A percentile compares a stretch with the other conserved stretches of the same genome.
Evolutionary conservation across 179 eudicot species (phyloP).

Genomic region (Spinacia oleracea): DNA sequence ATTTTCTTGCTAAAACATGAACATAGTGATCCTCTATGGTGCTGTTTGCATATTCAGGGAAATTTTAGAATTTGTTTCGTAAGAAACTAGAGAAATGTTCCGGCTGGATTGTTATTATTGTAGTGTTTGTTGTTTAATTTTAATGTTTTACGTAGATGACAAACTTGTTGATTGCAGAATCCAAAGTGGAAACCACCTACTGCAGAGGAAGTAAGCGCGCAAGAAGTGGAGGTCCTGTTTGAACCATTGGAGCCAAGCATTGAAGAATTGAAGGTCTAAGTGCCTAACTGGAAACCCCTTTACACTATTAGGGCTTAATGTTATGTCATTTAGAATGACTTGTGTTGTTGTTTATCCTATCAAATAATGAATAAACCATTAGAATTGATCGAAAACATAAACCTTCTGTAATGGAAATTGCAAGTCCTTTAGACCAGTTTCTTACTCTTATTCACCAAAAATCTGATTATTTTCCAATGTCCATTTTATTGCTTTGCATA

Average conservation of each 20-base stretch:
- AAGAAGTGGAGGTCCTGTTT: constrained; percentile 70
- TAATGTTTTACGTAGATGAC: not conserved
- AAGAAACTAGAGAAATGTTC: no score
- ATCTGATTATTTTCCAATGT: not conserved
- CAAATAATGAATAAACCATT: not conserved
- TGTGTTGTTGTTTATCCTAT: not conserved
- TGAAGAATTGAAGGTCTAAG: constrained; percentile 66
- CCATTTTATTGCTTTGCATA: not conserved
- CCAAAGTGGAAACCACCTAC: constrained; percentile 85
- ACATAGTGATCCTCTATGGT: not conserved
- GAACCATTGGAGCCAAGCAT: constrained; percentile 51
- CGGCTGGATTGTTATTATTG: not conserved
- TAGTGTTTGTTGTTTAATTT: not conserved
- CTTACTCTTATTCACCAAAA: no score
- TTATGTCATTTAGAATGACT: not conserved
- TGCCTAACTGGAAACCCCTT: constrained; percentile 35
- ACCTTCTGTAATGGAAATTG: not conserved
- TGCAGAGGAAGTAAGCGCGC: constrained; percentile 56
- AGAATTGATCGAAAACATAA: not conserved
- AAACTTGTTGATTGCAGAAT: constrained; percentile 46
- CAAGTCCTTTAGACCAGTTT: not conserved
- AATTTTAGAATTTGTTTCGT: no score
- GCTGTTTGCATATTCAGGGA: no score
- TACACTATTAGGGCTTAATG: not conserved
- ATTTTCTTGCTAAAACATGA: not conserved